Evolutionary conservation across 2,329 filamentous ascomycete genomes (phyloP), one percentile per base, ranked within the genome.

Genomic region (Hypoxylon sp.): DNA sequence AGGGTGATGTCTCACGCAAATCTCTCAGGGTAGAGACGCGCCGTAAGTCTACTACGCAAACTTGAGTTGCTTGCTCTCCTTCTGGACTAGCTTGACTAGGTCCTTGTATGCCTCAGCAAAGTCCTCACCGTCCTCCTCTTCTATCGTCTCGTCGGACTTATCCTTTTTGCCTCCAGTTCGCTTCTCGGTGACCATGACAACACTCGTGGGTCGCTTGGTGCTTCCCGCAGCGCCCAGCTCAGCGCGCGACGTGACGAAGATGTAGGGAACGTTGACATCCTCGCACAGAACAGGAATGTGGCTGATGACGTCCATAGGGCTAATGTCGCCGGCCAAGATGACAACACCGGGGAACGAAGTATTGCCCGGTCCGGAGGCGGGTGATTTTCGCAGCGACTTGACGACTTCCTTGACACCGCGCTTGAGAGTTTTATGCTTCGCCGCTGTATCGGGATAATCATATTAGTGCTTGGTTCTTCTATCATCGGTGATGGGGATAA

Each of bases 391-490:
- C 75, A 99, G 92, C 34, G 94, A 92, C 85, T 99, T 99, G 84
- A 98, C 94, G 78, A 97, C 95, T 84, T 99, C 96, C 84, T 99
- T 99, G 73, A 99, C 96, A 79, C 96, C 96, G 78, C 96, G 94
- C 85, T 97, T 97, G 78, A 99, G 92, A 65, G 93, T 92, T 84
- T 97, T 97, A 83, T 93, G 90, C 84, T 97, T 97, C 76, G 96
- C 94, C 74, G 95, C 96, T 98, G 81, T 64, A 64, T 36, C 49
- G 10, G 25, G 10, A 32, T 49, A 30, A 23, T 59, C 41, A 64
- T 6, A 43, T 64, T 62, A 68, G 64, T 50, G 14, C 19, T 58
- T 25, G 1, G 3, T 17, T 41, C 19, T 30, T 57, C 9, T 1
- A 43, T 61, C 13, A 9, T 30, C 21, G 32, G 21, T 14, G 13